Evolutionary conservation across 2,329 filamentous ascomycete species (phyloP).

Genomic region (Zymoseptoria passerinii): DNA sequence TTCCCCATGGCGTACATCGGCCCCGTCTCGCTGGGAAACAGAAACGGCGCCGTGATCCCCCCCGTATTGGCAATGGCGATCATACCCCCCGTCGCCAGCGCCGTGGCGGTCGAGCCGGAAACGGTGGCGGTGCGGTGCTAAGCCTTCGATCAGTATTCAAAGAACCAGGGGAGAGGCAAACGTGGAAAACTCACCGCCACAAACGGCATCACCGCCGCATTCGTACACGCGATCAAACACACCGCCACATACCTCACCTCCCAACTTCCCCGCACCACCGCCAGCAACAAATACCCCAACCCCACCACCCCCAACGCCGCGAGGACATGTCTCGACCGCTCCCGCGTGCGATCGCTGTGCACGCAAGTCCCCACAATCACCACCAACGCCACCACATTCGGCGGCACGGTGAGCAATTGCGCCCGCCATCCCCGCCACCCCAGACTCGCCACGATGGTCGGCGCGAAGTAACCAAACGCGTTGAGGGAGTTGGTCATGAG

Average conservation of each 20-base stretch:
- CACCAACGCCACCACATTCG: constrained; percentile 31
- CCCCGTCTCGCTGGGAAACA: neutral
- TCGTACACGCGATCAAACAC: constrained; percentile 62
- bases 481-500: constrained; percentile 58
- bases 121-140: neutral
- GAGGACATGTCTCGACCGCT: neutral
- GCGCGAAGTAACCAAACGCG: constrained; percentile 52
- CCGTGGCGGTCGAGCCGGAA: neutral
- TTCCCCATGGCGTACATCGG: neutral
- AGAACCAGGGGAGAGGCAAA: too few relatives aligned
- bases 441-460: constrained; percentile 43
- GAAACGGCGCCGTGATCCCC: neutral
- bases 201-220: constrained; percentile 53
- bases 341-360: neutral
- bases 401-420: constrained; percentile 39
- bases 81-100: neutral
- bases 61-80: neutral
- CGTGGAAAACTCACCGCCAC: constrained; percentile 46
- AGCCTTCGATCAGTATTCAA: too few relatives aligned
- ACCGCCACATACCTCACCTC: constrained; percentile 57
- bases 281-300: constrained; percentile 27
- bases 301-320: neutral
- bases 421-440: constrained; percentile 37
- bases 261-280: constrained; percentile 66
- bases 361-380: constrained; percentile 14